Evolutionary conservation across 495 filamentous ascomycete genomes (phyloP).

Genomic region (Aspergillus cavernicola): DNA sequence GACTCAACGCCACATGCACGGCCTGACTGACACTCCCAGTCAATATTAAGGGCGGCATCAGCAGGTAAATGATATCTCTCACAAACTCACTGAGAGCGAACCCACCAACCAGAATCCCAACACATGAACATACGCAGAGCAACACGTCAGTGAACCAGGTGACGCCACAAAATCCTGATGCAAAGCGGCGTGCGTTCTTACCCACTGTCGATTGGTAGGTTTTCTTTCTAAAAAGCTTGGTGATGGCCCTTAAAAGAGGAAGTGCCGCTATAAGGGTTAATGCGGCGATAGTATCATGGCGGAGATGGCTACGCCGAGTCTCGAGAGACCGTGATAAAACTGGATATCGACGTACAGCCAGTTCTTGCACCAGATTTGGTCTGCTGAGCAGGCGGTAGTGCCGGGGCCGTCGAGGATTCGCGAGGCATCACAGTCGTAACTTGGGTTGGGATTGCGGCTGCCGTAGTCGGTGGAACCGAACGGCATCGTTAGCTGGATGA

Average conservation of each 20-base stretch:
- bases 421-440: background rate
- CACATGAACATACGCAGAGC: background rate
- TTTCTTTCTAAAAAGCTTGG: background rate
- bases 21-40: background rate
- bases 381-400: background rate
- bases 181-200: too few relatives aligned
- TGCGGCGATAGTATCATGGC: background rate
- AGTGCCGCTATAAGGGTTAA: background rate
- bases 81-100: background rate
- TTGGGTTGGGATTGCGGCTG: background rate
- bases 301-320: background rate
- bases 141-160: background rate
- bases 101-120: background rate
- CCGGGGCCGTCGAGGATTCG: background rate
- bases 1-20: background rate
- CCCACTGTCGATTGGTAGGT: background rate
- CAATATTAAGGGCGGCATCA: background rate
- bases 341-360: background rate
- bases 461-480: background rate
- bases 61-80: background rate
- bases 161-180: background rate
- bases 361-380: background rate
- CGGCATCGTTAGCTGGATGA: background rate
- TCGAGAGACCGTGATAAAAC: background rate
- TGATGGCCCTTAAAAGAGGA: background rate